Conservation (phyloP, 208 protist genomes). For the Trypanosoma platydactyli region DNA sequence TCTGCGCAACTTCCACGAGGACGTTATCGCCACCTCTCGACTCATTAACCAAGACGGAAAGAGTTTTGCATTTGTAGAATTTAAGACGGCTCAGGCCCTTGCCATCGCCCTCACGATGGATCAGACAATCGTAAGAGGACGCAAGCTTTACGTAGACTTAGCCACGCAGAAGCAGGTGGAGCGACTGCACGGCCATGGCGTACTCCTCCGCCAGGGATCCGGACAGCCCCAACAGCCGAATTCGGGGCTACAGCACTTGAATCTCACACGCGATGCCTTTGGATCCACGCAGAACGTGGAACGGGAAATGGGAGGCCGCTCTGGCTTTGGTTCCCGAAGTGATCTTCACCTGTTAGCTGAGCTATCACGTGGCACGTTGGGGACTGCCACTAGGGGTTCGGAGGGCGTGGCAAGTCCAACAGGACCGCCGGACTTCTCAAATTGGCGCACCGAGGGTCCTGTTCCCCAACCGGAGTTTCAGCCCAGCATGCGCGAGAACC, state of each 20-base stretch:
- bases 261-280: constrained; percentile 71
- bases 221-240: constrained; percentile 41
- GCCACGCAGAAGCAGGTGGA: constrained; percentile 80
- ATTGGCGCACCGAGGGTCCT: constrained; percentile 58
- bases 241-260: constrained; percentile 36
- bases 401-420: constrained; percentile 33
- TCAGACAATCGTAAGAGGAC: constrained; percentile 53
- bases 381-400: constrained; percentile 42
- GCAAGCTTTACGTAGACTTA: constrained; percentile 81
- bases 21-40: constrained; percentile 58
- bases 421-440: constrained; percentile 38
- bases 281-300: constrained; percentile 45
- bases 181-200: constrained; percentile 57
- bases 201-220: constrained; percentile 47
- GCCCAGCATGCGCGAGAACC: constrained; percentile 26
- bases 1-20: constrained; percentile 56
- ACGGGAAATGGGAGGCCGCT: constrained; percentile 36
- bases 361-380: constrained; percentile 74
- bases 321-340: constrained; percentile 54
- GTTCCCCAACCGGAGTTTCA: constrained; percentile 52
- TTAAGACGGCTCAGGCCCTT: constrained; percentile 68
- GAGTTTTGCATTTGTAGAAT: constrained; percentile 87
- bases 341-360: constrained; percentile 47
- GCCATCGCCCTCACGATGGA: constrained; percentile 65
- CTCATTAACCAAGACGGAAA: constrained; percentile 79